Conservation (phyloP, 2,329 filamentous ascomycete species). For the Trichophyton benhamiae region DNA sequence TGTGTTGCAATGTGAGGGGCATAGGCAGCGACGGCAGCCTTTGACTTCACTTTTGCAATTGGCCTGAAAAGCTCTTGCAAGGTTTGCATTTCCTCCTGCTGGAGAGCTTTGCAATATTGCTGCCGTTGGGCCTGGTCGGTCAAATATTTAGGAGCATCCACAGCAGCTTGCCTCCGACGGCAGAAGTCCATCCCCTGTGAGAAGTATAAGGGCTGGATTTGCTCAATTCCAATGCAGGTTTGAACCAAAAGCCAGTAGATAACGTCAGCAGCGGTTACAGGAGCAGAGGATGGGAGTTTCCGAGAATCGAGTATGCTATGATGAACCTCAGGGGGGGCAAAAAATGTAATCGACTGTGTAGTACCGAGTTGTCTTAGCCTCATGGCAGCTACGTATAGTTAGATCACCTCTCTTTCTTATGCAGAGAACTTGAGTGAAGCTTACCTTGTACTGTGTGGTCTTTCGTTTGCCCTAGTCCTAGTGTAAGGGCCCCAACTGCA, state of each 20-base stretch:
- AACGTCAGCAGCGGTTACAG: conserved; percentile 40
- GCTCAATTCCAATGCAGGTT: conserved; percentile 48
- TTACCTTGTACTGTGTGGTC: conserved; percentile 53
- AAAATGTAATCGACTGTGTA: conserved; percentile 44
- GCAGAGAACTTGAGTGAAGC: neutral
- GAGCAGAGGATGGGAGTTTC: conserved; percentile 17
- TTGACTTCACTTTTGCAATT: conserved; percentile 14
- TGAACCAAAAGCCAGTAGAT: conserved; percentile 53
- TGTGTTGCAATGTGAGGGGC: conserved; percentile 19
- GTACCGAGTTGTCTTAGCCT: conserved; percentile 47
- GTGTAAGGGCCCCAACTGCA: conserved; percentile 51
- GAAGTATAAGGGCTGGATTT: conserved; percentile 46
- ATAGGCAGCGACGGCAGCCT: conserved; percentile 13
- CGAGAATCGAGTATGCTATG: conserved; percentile 45
- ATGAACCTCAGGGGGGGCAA: conserved; percentile 49
- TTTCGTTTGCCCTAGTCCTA: conserved; percentile 51
- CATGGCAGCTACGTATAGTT: conserved; percentile 45
- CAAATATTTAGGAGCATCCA: conserved; percentile 34
- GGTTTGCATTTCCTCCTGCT: conserved; percentile 44
- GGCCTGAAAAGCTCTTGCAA: conserved; percentile 45
- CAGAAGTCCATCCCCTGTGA: conserved; percentile 52
- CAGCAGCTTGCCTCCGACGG: conserved; percentile 40
- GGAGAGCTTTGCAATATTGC: conserved; percentile 35
- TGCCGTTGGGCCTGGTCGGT: conserved; percentile 22
- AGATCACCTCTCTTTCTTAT: neutral